These are phyloP conservation scores for Penicillium sp. DNA, from an alignment of 2,329 filamentous ascomycete species.

Conservation along the genomic window DNA sequence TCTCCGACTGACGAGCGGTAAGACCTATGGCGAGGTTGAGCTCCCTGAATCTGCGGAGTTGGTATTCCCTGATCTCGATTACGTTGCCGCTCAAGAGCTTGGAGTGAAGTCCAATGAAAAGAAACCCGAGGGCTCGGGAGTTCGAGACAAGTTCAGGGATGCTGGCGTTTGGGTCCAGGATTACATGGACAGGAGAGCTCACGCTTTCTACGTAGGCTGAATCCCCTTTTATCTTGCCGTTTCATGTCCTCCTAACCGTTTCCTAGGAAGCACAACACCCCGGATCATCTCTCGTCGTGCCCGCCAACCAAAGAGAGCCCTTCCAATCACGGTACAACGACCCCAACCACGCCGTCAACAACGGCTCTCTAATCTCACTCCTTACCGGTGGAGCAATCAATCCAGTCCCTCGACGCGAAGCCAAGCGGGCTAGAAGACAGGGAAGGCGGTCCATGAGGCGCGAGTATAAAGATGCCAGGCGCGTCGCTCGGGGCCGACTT, in stretches of 20 bases:
- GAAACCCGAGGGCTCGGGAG: background rate
- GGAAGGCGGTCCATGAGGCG: background rate
- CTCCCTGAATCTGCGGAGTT: slow-evolving; percentile 12
- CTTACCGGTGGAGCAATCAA: slow-evolving; percentile 8
- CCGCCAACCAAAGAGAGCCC: background rate
- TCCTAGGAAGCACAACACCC: slow-evolving; percentile 6
- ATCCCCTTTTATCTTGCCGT: background rate
- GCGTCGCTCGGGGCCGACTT: background rate
- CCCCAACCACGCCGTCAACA: slow-evolving; percentile 11
- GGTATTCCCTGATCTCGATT: slow-evolving; percentile 12
- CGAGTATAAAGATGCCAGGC: slow-evolving; percentile 1
- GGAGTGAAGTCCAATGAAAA: background rate
- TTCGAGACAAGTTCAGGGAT: slow-evolving; percentile 1
- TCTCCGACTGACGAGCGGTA: slow-evolving; percentile 4
- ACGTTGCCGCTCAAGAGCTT: slow-evolving; percentile 2
- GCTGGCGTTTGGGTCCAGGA: slow-evolving; percentile 12
- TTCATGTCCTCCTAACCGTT: background rate
- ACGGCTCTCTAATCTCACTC: slow-evolving; percentile 8
- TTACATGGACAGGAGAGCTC: slow-evolving; percentile 10
- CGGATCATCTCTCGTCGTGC: slow-evolving; percentile 4
- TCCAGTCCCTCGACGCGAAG: background rate
- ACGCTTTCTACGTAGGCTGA: slow-evolving; percentile 7
- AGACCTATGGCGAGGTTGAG: slow-evolving; percentile 5
- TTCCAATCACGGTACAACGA: slow-evolving; percentile 13
- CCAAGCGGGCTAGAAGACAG: background rate